Evolutionary conservation across 148 eudicot species (phyloP), one percentile per base, ranked within the genome.

Genomic region (Euryodendron excelsum): DNA sequence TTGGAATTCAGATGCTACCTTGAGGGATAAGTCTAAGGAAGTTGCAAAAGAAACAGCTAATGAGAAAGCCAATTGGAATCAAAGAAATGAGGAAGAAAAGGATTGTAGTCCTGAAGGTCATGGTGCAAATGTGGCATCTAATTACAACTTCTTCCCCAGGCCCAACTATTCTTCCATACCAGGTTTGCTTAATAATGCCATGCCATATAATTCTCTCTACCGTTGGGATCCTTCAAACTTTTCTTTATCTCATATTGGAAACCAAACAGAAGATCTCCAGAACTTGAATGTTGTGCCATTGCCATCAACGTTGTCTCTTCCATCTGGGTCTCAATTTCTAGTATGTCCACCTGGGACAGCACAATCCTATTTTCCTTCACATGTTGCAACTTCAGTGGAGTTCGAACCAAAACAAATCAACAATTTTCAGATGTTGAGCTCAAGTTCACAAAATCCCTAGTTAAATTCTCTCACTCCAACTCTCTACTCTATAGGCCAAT

Each of bases 141-240:
- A 50, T 33, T n/a, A n/a, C n/a, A 73, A 74, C 56, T 78, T 80
- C 31, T 69, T 78, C 45, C 75, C 78, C 0, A 80, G 67, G 50
- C 55, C 77, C 20, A 79, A 39, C 28, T 74, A 76, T 33, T 47
- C 77, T 75, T 74, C 78, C n/a, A 14, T 69, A 23, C 80, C 76
- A 15, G 47, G 62, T 31, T 66, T 79, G 52, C 64, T 79, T 21
- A 84, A 71, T 47, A 82, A 74, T 36, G 33, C 47, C 61, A 21
- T 30, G 68, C 79, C 67, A 4, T 37, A 72, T 56, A 84, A 81
- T 69, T 77, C 89, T 5, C 81, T 82, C 64, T 21, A 77, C 55
- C 86, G 82, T 66, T 78, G 73, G 86, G 82, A 80, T 76, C 85
- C 89, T 66, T 78, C 87, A 7, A 84, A 67, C 36, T 80, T 84